A percentile compares a stretch with the other conserved stretches of the same genome.
Conservation (phyloP, 345 rosid genomes). For the Corymbia maculata region DNA sequence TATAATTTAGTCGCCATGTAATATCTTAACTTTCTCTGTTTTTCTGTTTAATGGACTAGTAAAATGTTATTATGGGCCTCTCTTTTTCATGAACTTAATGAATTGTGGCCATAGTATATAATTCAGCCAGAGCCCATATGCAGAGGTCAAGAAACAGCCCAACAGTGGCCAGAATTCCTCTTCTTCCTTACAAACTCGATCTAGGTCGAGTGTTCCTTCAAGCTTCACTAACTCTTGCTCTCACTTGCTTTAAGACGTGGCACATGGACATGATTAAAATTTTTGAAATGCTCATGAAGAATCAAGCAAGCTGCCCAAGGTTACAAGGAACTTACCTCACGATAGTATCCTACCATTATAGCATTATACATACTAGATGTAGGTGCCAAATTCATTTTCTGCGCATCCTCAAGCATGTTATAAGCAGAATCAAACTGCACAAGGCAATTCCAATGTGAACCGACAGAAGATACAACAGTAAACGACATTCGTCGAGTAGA, state of each 20-base stretch:
- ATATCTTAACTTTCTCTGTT: background rate
- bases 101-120: background rate
- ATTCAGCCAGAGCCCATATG: background rate
- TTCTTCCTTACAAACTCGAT: background rate
- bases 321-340: conserved; percentile 43
- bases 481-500: background rate
- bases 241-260: background rate
- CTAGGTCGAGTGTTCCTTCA: background rate
- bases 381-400: conserved; percentile 47
- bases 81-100: background rate
- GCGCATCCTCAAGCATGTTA: conserved; percentile 48
- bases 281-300: background rate
- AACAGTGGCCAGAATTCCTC: background rate
- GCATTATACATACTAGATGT: conserved; percentile 61
- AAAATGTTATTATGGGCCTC: background rate
- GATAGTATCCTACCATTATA: conserved; percentile 70
- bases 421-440: conserved; percentile 76
- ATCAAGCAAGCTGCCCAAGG: background rate
- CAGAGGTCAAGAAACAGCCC: background rate
- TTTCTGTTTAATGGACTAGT: background rate
- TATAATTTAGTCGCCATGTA: background rate
- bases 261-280: background rate
- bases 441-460: background rate
- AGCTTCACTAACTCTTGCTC: background rate
- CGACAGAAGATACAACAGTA: background rate